These are phyloP conservation scores for Panaeolus cyanescens DNA, from an alignment of 768 basidiomycete species.

Conservation along the genomic window DNA sequence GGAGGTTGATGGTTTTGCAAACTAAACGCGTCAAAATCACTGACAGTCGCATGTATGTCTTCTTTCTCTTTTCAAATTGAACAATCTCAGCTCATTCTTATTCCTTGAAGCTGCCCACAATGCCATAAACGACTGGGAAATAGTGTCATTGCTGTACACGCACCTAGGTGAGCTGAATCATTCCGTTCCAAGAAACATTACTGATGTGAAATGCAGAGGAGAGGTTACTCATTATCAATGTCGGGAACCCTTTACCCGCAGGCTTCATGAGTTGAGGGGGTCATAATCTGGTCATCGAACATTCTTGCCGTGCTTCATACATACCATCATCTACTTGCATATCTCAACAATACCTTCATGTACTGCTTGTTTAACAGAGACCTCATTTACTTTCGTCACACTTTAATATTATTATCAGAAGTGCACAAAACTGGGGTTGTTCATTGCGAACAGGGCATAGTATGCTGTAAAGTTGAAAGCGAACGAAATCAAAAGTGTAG, in stretches of 20 bases:
- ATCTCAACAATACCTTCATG: no score
- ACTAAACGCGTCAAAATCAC: slow-evolving; percentile 84
- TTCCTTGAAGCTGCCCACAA: slow-evolving; percentile 76
- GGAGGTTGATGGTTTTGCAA: slow-evolving; percentile 75
- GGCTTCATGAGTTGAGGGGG: slow-evolving; percentile 43
- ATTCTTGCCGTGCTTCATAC: background rate
- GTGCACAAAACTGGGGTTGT: no score
- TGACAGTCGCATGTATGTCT: slow-evolving; percentile 87
- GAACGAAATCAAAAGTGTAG: background rate
- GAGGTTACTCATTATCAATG: slow-evolving; percentile 98
- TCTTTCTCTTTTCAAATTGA: slow-evolving; percentile 2
- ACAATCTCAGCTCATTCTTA: slow-evolving; percentile 2
- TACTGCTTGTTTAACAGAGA: no score
- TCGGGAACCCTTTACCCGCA: slow-evolving; percentile 76
- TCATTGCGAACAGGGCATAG: no score
- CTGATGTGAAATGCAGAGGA: slow-evolving; percentile 55
- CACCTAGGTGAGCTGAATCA: slow-evolving; percentile 63
- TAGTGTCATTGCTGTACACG: slow-evolving; percentile 92
- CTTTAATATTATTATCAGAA: no score
- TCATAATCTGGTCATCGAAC: slow-evolving; percentile 11
- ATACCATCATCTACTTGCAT: no score
- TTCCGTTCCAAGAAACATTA: background rate
- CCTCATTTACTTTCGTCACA: no score
- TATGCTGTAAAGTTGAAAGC: no score
- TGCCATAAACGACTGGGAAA: slow-evolving; percentile 93